Conservation (phyloP, 2,329 filamentous ascomycete species). For the Cordyceps cateniannulata region DNA sequence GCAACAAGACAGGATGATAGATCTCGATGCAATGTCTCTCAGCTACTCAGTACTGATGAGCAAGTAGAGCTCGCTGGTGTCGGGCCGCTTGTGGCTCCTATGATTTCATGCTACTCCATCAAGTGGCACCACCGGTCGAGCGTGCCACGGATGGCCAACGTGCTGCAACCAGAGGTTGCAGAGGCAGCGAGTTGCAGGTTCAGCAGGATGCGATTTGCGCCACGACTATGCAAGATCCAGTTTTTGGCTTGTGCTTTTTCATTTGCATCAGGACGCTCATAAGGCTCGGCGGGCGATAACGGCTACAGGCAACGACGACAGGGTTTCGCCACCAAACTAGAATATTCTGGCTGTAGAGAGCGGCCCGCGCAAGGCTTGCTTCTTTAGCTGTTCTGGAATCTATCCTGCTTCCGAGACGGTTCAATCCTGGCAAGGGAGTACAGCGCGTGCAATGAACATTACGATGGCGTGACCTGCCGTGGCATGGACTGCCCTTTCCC, state of each 20-base stretch:
- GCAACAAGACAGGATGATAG: background rate
- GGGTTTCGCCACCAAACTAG: background rate
- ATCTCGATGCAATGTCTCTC: background rate
- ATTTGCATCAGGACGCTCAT: background rate
- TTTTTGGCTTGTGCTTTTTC: background rate
- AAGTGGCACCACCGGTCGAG: slow-evolving; percentile 1
- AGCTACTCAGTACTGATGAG: background rate
- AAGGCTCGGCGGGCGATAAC: background rate
- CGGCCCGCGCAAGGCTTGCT: too few species aligned
- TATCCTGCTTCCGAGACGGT: background rate
- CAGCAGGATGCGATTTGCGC: background rate
- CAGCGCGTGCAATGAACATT: background rate
- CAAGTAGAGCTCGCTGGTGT: background rate
- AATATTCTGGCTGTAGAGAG: background rate
- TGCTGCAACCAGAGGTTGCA: background rate
- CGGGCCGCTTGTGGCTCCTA: slow-evolving; percentile 8
- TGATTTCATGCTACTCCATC: slow-evolving; percentile 9
- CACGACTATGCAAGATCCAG: background rate
- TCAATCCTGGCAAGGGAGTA: background rate
- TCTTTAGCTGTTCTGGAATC: background rate
- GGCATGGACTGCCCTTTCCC: background rate
- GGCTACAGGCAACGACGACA: background rate
- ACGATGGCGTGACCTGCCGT: background rate
- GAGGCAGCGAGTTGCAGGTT: background rate
- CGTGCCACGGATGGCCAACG: background rate